Evolutionary conservation across 192 early-diverging fungal species (phyloP), one percentile per base, ranked within the genome.

Genomic region (Dimargaris xerosporica): DNA sequence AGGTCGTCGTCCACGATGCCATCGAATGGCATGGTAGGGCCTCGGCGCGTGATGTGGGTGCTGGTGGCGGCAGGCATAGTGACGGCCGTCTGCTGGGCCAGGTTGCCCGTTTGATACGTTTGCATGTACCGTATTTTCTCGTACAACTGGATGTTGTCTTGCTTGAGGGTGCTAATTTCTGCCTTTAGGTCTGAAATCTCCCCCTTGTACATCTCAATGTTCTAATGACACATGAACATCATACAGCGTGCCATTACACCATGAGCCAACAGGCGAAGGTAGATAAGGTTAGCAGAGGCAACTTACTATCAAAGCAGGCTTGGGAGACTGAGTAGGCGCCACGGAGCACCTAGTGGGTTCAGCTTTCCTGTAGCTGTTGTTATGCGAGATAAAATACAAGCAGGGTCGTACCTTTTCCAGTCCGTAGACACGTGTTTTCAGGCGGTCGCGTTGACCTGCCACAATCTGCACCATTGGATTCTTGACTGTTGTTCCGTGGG

Each of bases 81-180:
- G 12, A 60, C 53, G 15, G n/a, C n/a, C n/a, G n/a, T n/a, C n/a
- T n/a, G n/a, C n/a, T n/a, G n/a, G n/a, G n/a, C n/a, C n/a, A n/a
- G n/a, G n/a, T n/a, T n/a, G n/a, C n/a, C n/a, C n/a, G n/a, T n/a
- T 41, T 59, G 62, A 67, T 87, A 91, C 50, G 79, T 82, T 67
- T 93, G 90, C 45, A 91, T 77, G 72, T 88, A 96, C 64, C 88
- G 85, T 23, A 92, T 74, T 66, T 87, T 86, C 67, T 96, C 94
- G 67, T 91, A 96, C 54, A 96, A 70, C 64, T 89, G 87, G 46
- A 94, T 61, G 55, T 94, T 95, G 66, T 96, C 94, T 44, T 76
- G 71, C 65, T 86, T 80, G n/a, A 89, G 66, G 30, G 74, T 76
- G 16, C 85, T 80, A 5, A 83, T 67, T 61, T 90, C 80, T 44